Conservation (phyloP, 768 basidiomycete species). For the Melanogaster broomeanus region DNA sequence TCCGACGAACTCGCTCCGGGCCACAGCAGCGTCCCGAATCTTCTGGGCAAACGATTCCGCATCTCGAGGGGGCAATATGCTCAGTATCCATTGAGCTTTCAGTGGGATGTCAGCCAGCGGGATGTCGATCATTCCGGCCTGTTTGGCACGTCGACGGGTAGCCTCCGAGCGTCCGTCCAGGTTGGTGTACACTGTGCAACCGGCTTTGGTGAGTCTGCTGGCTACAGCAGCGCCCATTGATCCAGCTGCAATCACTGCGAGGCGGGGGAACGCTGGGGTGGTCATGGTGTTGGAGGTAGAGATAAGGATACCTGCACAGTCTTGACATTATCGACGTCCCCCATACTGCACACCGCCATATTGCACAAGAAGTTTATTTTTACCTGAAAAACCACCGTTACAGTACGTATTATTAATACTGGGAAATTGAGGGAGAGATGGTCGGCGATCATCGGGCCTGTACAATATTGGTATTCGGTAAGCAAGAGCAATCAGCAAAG, state of each 20-base stretch:
- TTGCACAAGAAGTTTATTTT: no score
- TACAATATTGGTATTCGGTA: no score
- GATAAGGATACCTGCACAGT: no score
- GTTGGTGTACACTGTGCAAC: slow-evolving; percentile 56
- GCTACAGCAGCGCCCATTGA: slow-evolving; percentile 63
- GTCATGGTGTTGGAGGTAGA: slow-evolving; percentile 17
- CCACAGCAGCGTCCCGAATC: slow-evolving; percentile 9
- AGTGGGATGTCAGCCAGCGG: slow-evolving; percentile 39
- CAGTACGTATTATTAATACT: no score
- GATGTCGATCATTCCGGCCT: slow-evolving; percentile 51
- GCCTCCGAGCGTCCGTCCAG: slow-evolving; percentile 54
- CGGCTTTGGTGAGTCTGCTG: slow-evolving; percentile 43
- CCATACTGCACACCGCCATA: no score
- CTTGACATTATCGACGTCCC: no score
- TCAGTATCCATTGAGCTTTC: slow-evolving; percentile 48
- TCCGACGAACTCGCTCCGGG: background rate
- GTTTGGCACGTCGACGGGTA: slow-evolving; percentile 48
- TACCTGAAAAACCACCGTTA: no score
- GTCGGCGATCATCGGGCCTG: no score
- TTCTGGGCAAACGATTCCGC: slow-evolving; percentile 46
- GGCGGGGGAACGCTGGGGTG: slow-evolving; percentile 16
- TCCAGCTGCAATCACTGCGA: slow-evolving; percentile 57
- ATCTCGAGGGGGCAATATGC: slow-evolving; percentile 60
- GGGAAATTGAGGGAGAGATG: no score
- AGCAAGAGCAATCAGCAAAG: no score